Conservation (phyloP, 257 asterid species). For the Eustoma russellianum region DNA sequence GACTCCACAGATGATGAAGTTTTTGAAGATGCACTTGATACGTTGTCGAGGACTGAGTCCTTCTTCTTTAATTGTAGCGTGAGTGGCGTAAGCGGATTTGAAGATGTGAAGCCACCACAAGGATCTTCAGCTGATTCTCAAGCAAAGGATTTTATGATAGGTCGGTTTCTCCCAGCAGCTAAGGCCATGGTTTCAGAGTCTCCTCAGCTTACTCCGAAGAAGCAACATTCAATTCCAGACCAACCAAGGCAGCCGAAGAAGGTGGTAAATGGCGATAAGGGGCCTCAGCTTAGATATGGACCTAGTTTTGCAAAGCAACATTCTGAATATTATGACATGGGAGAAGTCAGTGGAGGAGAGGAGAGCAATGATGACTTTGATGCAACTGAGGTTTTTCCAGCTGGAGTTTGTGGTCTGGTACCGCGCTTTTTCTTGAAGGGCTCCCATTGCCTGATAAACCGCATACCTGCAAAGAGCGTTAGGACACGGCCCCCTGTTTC, state of each 20-base stretch:
- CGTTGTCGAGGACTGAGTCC: slow-evolving; percentile 64
- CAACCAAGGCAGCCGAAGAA: slow-evolving; percentile 31
- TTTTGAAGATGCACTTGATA: slow-evolving; percentile 62
- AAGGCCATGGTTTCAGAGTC: slow-evolving; percentile 68
- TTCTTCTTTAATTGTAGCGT: slow-evolving; percentile 60
- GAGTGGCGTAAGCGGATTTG: slow-evolving; percentile 60
- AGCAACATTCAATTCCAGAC: slow-evolving; percentile 26
- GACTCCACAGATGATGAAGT: slow-evolving; percentile 46
- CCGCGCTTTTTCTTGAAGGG: slow-evolving; percentile 67
- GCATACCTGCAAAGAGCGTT: slow-evolving; percentile 54
- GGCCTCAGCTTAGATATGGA: slow-evolving; percentile 69
- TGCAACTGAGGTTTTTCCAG: slow-evolving; percentile 23
- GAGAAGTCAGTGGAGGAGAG: slow-evolving; percentile 28
- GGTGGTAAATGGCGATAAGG: slow-evolving; percentile 20
- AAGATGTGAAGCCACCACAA: slow-evolving; percentile 27
- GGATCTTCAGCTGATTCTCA: slow-evolving; percentile 29
- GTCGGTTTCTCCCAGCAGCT: slow-evolving; percentile 90
- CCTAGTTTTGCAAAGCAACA: slow-evolving; percentile 55
- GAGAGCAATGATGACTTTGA: slow-evolving; percentile 49
- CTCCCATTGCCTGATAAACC: slow-evolving; percentile 40
- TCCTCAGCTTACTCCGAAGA: slow-evolving; percentile 51
- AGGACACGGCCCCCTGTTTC: slow-evolving; percentile 43
- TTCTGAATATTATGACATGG: slow-evolving; percentile 18
- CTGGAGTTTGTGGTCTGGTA: slow-evolving; percentile 55
- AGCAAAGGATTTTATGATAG: slow-evolving; percentile 66